Evolutionary conservation across 1,284 basidiomycete species (phyloP).

Genomic region (Paramarasmius palmivorus): DNA sequence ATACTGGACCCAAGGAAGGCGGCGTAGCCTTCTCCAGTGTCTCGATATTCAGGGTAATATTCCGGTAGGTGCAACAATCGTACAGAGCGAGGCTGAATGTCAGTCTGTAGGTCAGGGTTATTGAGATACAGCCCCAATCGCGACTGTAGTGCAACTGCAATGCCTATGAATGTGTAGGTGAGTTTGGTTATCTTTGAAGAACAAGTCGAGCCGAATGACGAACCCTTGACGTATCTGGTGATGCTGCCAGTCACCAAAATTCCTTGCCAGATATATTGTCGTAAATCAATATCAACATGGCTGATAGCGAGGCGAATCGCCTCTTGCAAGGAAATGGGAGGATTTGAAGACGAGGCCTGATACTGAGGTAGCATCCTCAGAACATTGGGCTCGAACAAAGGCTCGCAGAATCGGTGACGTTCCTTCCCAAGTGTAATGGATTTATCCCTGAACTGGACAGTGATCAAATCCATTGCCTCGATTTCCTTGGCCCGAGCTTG

Average conservation of each 20-base stretch:
- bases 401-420: constrained; percentile 88
- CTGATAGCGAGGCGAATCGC: constrained; percentile 62
- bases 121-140: constrained; percentile 73
- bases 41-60: constrained; percentile 90
- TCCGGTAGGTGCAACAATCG: constrained; percentile 81
- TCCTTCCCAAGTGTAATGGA: constrained; percentile 83
- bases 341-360: constrained; percentile 19
- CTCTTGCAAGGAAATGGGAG: constrained; percentile 56
- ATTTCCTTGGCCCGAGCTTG: constrained; percentile 79
- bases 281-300: constrained; percentile 61
- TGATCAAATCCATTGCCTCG: constrained; percentile 77
- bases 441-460: constrained; percentile 71
- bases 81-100: constrained; percentile 70
- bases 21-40: constrained; percentile 80
- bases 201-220: constrained; percentile 19
- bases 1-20: constrained; percentile 89
- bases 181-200: background rate
- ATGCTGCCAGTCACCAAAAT: constrained; percentile 85
- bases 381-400: constrained; percentile 76
- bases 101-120: constrained; percentile 65
- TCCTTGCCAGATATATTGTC: constrained; percentile 78
- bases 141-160: constrained; percentile 73
- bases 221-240: constrained; percentile 77
- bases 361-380: constrained; percentile 34
- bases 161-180: constrained; percentile 41